These are phyloP conservation scores for Cyclostephanos invisitatus DNA, from an alignment of 108 stramenopile species.

Conservation along the genomic window DNA sequence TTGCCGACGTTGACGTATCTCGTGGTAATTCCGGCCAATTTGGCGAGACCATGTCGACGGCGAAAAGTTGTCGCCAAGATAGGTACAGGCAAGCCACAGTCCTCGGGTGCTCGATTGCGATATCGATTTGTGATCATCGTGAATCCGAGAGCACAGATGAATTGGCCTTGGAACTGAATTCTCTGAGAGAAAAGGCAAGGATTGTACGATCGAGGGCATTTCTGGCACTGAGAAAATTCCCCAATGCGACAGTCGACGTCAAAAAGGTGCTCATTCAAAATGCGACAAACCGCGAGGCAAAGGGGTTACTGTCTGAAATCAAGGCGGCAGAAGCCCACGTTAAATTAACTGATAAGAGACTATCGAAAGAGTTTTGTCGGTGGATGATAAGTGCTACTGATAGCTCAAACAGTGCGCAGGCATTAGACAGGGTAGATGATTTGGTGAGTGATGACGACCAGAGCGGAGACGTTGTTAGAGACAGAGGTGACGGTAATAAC, in stretches of 20 bases:
- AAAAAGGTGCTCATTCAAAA: constrained; percentile 21
- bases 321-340: neutral
- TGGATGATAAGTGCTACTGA: constrained; percentile 63
- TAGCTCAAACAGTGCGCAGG: constrained; percentile 1
- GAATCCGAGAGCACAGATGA: neutral
- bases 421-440: neutral
- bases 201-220: constrained; percentile 39
- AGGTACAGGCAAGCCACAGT: constrained; percentile 37
- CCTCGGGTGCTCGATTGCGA: constrained; percentile 36
- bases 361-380: constrained; percentile 61
- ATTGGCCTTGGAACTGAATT: constrained; percentile 6
- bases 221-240: constrained; percentile 22
- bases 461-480: neutral
- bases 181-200: constrained; percentile 32
- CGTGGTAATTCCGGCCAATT: neutral
- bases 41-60: constrained; percentile 1
- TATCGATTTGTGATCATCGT: constrained; percentile 34
- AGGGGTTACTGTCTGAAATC: constrained; percentile 33
- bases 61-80: constrained; percentile 11
- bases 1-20: constrained; percentile 47
- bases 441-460: neutral
- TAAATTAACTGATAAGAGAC: constrained; percentile 48
- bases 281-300: constrained; percentile 31
- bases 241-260: constrained; percentile 26
- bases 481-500: neutral